These are phyloP conservation scores for Climacium dendroides DNA, from an alignment of 225 moss, liverwort and hornwort species.

Conservation along the genomic window DNA sequence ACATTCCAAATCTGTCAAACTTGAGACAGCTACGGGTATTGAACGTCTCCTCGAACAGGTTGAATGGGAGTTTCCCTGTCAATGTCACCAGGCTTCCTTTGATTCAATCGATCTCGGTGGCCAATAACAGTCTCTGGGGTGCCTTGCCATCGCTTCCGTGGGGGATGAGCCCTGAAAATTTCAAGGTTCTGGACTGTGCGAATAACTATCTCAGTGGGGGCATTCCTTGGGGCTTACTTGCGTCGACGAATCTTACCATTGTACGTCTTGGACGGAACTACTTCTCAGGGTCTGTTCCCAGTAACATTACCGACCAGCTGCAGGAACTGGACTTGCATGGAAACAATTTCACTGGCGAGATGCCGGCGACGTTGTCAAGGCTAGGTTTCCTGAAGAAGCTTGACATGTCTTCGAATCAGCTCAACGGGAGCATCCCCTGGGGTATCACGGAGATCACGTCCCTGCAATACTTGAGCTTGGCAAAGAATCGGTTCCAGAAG, in stretches of 20 bases:
- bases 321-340: constrained; percentile 27
- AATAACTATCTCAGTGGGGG: constrained; percentile 27
- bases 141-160: constrained; percentile 16
- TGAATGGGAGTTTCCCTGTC: constrained; percentile 26
- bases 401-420: constrained; percentile 26
- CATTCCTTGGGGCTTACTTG: constrained; percentile 21
- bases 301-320: neutral
- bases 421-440: constrained; percentile 31
- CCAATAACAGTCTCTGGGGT: constrained; percentile 32
- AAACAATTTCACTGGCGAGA: constrained; percentile 18
- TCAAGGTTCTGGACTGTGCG: constrained; percentile 14
- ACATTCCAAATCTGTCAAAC: constrained; percentile 26
- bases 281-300: constrained; percentile 24
- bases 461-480: constrained; percentile 21
- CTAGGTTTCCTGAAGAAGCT: constrained; percentile 11
- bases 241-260: constrained; percentile 8
- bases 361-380: constrained; percentile 8
- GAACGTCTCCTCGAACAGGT: constrained; percentile 7
- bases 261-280: constrained; percentile 12
- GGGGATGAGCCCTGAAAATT: neutral
- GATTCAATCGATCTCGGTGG: constrained; percentile 9
- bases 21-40: constrained; percentile 6
- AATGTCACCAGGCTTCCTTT: constrained; percentile 23
- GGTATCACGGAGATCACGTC: neutral
- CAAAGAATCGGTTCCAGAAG: constrained; percentile 6